These are phyloP conservation scores for Komagataella pseudopastoris DNA, from an alignment of 805 yeast genomes.

Conservation along the genomic window DNA sequence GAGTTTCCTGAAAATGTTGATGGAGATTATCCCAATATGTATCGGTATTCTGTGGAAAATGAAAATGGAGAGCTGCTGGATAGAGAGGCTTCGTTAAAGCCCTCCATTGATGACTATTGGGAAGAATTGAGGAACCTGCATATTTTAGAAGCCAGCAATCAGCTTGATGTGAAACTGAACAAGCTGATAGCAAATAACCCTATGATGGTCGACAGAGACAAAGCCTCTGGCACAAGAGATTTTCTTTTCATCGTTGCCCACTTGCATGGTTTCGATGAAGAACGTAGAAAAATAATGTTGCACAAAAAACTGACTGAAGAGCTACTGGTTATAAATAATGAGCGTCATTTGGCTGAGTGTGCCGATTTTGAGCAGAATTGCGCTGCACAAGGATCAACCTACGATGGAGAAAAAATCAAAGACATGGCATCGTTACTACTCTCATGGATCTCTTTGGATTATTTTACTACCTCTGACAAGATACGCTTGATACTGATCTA, in stretches of 20 bases:
- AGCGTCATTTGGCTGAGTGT: constrained; percentile 47
- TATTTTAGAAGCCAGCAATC: constrained; percentile 59
- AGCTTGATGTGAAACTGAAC: constrained; percentile 41
- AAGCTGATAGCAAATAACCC: constrained; percentile 65
- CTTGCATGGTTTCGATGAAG: constrained; percentile 53
- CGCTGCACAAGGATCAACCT: constrained; percentile 56
- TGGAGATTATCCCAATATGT: constrained; percentile 17
- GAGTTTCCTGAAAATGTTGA: constrained; percentile 4
- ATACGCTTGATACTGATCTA: constrained; percentile 64
- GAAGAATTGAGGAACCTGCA: constrained; percentile 56
- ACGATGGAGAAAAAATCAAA: constrained; percentile 51
- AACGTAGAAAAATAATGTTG: constrained; percentile 31
- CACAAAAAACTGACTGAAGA: constrained; percentile 53
- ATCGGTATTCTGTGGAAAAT: constrained; percentile 40
- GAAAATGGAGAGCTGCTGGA: constrained; percentile 31
- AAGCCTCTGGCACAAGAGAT: constrained; percentile 55
- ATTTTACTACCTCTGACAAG: constrained; percentile 48
- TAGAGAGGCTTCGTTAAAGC: constrained; percentile 36
- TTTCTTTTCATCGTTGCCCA: constrained; percentile 65
- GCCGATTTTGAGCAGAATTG: constrained; percentile 82
- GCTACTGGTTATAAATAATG: constrained; percentile 44
- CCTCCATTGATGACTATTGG: constrained; percentile 57
- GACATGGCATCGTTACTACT: constrained; percentile 48
- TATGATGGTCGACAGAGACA: constrained; percentile 52
- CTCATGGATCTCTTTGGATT: constrained; percentile 32